Evolutionary conservation across 2,329 filamentous ascomycete genomes (phyloP).

Genomic region (Calonectria pseudoturangicola): DNA sequence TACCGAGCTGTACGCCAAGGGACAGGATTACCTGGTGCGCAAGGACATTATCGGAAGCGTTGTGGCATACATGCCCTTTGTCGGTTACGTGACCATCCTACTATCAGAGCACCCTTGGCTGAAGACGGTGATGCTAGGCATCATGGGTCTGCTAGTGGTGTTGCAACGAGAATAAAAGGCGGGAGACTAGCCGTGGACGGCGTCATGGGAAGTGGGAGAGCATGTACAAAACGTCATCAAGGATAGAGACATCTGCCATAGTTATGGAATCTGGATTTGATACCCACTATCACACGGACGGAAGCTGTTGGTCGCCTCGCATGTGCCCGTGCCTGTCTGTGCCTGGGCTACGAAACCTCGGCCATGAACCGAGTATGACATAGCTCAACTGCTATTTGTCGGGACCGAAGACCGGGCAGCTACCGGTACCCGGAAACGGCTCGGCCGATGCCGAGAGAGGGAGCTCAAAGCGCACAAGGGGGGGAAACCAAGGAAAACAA

Average conservation of each 20-base stretch:
- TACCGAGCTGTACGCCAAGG: conserved; percentile 88
- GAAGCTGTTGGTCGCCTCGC: too few relatives aligned
- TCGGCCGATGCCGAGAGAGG: conserved; percentile 30
- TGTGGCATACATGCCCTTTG: conserved; percentile 92
- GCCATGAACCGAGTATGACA: conserved; percentile 10
- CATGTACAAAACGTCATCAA: conserved; percentile 29
- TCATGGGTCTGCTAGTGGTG: conserved; percentile 96
- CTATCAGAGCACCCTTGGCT: conserved; percentile 97
- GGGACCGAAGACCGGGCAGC: conserved; percentile 11
- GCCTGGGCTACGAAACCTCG: background rate
- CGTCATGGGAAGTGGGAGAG: background rate
- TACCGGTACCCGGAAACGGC: background rate
- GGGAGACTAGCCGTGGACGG: conserved; percentile 7
- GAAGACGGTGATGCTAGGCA: conserved; percentile 93
- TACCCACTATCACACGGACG: conserved; percentile 28
- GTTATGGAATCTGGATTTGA: conserved; percentile 33
- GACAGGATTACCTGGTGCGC: conserved; percentile 90
- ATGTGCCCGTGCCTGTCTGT: background rate
- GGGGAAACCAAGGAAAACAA: conserved; percentile 4
- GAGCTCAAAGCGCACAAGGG: conserved; percentile 15
- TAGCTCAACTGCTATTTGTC: conserved; percentile 5
- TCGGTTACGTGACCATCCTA: conserved; percentile 97
- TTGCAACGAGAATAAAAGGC: conserved; percentile 85
- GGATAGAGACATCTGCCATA: conserved; percentile 33
- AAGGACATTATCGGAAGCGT: conserved; percentile 96